These are phyloP conservation scores for Tolypocladium guangdongense DNA, from an alignment of 2,329 filamentous ascomycete genomes.

Conservation along the genomic window DNA sequence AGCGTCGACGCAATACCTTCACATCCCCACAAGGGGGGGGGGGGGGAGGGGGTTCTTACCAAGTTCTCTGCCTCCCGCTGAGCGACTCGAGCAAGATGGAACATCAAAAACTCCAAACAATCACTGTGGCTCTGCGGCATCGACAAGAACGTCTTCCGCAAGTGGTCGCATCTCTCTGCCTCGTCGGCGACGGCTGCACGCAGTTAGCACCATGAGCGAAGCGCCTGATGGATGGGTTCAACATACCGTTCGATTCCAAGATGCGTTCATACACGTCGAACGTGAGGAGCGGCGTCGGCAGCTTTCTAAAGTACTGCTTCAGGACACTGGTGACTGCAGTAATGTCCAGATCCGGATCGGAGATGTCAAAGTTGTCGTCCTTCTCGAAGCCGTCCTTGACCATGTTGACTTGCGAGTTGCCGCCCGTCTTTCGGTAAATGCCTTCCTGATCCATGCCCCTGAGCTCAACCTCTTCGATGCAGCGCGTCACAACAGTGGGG, in stretches of 20 bases:
- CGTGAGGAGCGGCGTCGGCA: conserved; percentile 81
- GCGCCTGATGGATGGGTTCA: not conserved
- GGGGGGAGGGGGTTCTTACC: conserved; percentile 44
- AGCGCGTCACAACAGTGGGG: conserved; percentile 80
- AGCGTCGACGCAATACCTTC: conserved; percentile 4
- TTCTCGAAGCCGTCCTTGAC: conserved; percentile 89
- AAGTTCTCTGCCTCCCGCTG: conserved; percentile 74
- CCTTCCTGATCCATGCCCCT: conserved; percentile 96
- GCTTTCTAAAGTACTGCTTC: conserved; percentile 94
- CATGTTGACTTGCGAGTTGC: conserved; percentile 78
- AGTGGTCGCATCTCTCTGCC: conserved; percentile 56
- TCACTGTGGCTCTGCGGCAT: conserved; percentile 79
- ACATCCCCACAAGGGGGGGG: too few relatives aligned
- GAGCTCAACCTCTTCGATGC: conserved; percentile 92
- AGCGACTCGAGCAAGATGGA: conserved; percentile 83
- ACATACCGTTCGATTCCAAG: conserved; percentile 66
- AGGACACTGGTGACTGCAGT: conserved; percentile 90
- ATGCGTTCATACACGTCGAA: conserved; percentile 87
- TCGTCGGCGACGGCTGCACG: conserved; percentile 50
- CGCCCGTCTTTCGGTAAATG: conserved; percentile 95
- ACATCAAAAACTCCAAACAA: conserved; percentile 85
- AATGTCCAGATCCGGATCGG: conserved; percentile 87
- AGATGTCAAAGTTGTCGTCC: conserved; percentile 79
- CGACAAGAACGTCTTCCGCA: conserved; percentile 63
- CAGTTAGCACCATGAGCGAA: not conserved